phyloP scores from a whole-genome alignment of 2,329 filamentous ascomycete genomes.

The Fusarium pseudograminearum region DNA sequence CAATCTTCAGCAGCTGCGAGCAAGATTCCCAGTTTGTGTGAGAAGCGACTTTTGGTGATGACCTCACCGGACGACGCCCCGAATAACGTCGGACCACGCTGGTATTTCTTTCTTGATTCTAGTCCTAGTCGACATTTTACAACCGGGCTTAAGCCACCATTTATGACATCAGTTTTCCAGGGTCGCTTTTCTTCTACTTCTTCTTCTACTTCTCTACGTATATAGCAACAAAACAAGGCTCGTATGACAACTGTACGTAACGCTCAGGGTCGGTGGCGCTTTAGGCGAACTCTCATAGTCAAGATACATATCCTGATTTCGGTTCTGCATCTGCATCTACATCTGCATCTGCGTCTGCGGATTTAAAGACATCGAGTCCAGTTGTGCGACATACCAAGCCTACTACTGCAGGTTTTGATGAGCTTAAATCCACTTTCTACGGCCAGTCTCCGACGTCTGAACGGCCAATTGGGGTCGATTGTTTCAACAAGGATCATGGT shows the following conservation, averaged over 20 bases:
- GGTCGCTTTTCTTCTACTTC: background rate
- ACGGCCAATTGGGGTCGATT: background rate
- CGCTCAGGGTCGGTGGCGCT: background rate
- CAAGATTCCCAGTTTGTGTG: background rate
- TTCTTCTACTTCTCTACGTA: background rate
- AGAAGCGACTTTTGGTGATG: constrained; percentile 23
- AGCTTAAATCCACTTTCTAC: constrained; percentile 31
- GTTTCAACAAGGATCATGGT: background rate
- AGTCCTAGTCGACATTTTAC: background rate
- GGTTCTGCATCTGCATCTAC: background rate
- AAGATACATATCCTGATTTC: background rate
- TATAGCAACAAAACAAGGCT: background rate
- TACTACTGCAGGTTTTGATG: constrained; percentile 29
- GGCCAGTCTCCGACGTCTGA: background rate
- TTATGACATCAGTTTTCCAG: constrained; percentile 7
- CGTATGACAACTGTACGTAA: background rate
- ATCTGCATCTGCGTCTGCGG: background rate
- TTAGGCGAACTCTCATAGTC: constrained; percentile 4
- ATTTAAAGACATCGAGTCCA: background rate
- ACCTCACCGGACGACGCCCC: constrained; percentile 23
- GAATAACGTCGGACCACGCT: constrained; percentile 20
- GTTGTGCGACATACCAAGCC: background rate
- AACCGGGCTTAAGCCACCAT: constrained; percentile 16
- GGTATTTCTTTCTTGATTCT: background rate
- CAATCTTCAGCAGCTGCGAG: background rate